phyloP scores from a whole-genome alignment of 164 flowering plant genomes.

The Aristolochia californica region DNA sequence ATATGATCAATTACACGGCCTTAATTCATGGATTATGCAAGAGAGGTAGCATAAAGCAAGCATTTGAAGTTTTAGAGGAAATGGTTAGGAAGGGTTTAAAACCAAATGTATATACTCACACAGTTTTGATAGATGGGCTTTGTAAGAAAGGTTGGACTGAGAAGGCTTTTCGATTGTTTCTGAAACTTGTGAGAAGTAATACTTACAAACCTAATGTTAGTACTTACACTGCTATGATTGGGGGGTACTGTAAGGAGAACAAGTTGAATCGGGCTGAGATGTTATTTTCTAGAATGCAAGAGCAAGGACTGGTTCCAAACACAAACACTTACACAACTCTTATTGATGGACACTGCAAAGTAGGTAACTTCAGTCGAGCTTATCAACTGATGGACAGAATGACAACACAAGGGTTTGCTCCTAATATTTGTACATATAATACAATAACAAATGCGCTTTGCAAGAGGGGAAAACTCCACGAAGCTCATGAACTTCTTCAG shows the following conservation, averaged over 20 bases:
- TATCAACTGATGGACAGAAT: conserved; percentile 58
- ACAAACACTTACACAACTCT: conserved; percentile 69
- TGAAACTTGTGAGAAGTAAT: conserved; percentile 77
- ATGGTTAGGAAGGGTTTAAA: conserved; percentile 79
- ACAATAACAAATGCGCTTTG: conserved; percentile 52
- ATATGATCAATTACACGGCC: conserved; percentile 66
- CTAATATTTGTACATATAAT: conserved; percentile 70
- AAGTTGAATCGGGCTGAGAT: conserved; percentile 79
- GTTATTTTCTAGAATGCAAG: conserved; percentile 66
- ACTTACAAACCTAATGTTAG: conserved; percentile 77
- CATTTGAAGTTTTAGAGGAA: conserved; percentile 75
- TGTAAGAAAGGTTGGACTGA: conserved; percentile 97
- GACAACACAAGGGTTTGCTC: conserved; percentile 40
- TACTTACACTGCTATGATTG: conserved; percentile 85
- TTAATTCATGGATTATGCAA: conserved; percentile 65
- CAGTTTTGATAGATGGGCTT: conserved; percentile 71
- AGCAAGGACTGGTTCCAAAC: conserved; percentile 72
- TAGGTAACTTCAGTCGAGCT: conserved; percentile 55
- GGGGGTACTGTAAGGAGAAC: conserved; percentile 81
- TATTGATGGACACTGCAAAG: conserved; percentile 71
- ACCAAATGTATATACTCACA: conserved; percentile 90
- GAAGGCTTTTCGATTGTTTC: conserved; percentile 79
- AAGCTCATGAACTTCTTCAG: conserved; percentile 48
- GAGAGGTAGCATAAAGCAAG: conserved; percentile 75
- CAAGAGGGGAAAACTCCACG: conserved; percentile 50